Evolutionary conservation across 1,139 yeast species (phyloP), one percentile per base, ranked within the genome.

Genomic region (Meyerozyma carpophila): DNA sequence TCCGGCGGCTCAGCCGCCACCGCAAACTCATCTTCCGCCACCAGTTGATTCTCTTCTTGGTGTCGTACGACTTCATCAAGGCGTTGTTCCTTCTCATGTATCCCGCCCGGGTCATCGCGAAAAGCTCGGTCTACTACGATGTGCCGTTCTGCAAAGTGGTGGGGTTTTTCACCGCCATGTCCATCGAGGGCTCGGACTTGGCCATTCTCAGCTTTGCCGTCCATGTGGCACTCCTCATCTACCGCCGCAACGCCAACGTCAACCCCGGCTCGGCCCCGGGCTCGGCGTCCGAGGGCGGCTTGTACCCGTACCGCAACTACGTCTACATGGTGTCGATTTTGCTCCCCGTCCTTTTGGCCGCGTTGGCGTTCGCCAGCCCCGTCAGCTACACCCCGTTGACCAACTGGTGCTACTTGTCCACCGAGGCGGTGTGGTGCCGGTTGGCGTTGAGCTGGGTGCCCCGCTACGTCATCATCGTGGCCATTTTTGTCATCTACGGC

Each of bases 101-200:
- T 25, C 37, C 37, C 13, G 37, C 37, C 7, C 25, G 37, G 6
- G 37, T 34, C 2, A 34, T 34, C 5, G 37, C 37, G 14, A 18
- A 20, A 20, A 34, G 37, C 10, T 34, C 37, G 11, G 26, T 34
- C 2, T 34, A 34, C 16, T 34, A 34, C n/a, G 37, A 34, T 6
- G 26, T 34, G 24, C 37, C 37, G 16, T 34, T 34, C 5, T 34
- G 37, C 37, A 34, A 34, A 34, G 37, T 34, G 26, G 37, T 34
- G n/a, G 37, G 37, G 5, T 34, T 34, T 18, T 34, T 34, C 26
- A 34, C 37, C 37, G 37, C 37, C 26, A 34, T 34, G 37, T 34
- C 37, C 37, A 34, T 34, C 7, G 37, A 34, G 37, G 37, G 37
- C 21, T 34, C 37, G 5, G 37, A 34, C 37, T 34, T 34, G 25